Conservation (phyloP, 208 protist species). For the Crithidia brevicula region DNA sequence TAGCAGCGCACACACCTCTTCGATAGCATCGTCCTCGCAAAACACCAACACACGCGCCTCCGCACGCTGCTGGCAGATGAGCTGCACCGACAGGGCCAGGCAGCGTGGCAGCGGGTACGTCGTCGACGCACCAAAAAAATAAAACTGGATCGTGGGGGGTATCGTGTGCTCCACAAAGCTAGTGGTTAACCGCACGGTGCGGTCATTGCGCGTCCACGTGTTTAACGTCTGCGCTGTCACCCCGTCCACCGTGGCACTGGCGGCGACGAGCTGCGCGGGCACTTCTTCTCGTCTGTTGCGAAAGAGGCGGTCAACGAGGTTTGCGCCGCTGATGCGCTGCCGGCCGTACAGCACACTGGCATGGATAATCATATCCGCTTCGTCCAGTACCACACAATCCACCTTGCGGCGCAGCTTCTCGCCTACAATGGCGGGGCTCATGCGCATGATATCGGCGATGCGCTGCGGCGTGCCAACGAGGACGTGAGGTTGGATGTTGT, state of each 20-base stretch:
- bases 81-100: conserved; percentile 60
- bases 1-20: conserved; percentile 45
- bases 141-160: conserved; percentile 79
- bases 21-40: conserved; percentile 42
- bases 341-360: conserved; percentile 23
- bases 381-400: conserved; percentile 91
- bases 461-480: conserved; percentile 88
- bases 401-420: conserved; percentile 90
- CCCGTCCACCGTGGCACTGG: conserved; percentile 86
- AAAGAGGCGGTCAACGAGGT: conserved; percentile 84
- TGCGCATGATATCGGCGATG: conserved; percentile 70
- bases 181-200: conserved; percentile 85
- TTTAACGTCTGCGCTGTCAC: conserved; percentile 86
- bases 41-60: conserved; percentile 83
- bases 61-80: conserved; percentile 71
- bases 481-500: conserved; percentile 92
- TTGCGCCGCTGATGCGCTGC: conserved; percentile 60
- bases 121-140: conserved; percentile 64
- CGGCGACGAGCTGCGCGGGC: conserved; percentile 85
- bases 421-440: conserved; percentile 70
- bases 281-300: conserved; percentile 78
- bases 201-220: conserved; percentile 89
- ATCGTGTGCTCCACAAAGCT: conserved; percentile 91
- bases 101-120: conserved; percentile 45
- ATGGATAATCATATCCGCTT: conserved; percentile 82